Conservation (phyloP, 1,139 yeast species). For the Suhomyces yuchorum region DNA sequence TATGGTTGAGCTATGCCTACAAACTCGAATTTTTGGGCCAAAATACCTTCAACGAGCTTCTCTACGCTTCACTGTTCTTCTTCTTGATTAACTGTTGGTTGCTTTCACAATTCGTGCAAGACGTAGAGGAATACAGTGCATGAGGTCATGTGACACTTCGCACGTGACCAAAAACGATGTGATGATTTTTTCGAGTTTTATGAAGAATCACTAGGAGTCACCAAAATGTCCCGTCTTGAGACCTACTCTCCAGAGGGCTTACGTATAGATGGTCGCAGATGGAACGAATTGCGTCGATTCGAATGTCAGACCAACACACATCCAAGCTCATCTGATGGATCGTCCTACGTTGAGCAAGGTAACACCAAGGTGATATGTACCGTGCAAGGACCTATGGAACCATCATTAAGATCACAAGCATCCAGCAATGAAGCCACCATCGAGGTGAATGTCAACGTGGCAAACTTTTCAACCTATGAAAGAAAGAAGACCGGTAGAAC, state of each 20-base stretch:
- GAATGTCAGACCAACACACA: slow-evolving; percentile 84
- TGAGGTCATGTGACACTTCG: neutral
- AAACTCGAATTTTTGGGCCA: slow-evolving; percentile 77
- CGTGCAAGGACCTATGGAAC: slow-evolving; percentile 91
- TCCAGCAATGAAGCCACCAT: slow-evolving; percentile 55
- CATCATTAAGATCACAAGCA: slow-evolving; percentile 52
- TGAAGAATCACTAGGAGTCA: neutral
- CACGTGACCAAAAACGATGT: slow-evolving; percentile 10
- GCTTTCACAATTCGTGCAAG: slow-evolving; percentile 58
- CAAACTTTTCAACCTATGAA: slow-evolving; percentile 80
- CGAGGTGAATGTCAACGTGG: slow-evolving; percentile 65
- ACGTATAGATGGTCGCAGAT: slow-evolving; percentile 88
- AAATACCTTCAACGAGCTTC: slow-evolving; percentile 63
- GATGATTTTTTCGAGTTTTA: slow-evolving; percentile 6
- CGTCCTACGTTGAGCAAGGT: slow-evolving; percentile 91
- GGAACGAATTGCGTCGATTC: slow-evolving; percentile 88
- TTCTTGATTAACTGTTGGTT: slow-evolving; percentile 70
- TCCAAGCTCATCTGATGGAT: slow-evolving; percentile 87
- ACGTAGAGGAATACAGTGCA: slow-evolving; percentile 20
- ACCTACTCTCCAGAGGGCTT: slow-evolving; percentile 93
- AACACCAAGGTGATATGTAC: slow-evolving; percentile 85
- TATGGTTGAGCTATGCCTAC: slow-evolving; percentile 82
- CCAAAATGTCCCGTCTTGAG: slow-evolving; percentile 52
- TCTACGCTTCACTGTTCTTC: slow-evolving; percentile 63
- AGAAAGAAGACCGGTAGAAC: slow-evolving; percentile 65